Evolutionary conservation across 176 grass and related monocot species (phyloP), one percentile per base, ranked within the genome.

Genomic region (Alopecurus myosuroides): DNA sequence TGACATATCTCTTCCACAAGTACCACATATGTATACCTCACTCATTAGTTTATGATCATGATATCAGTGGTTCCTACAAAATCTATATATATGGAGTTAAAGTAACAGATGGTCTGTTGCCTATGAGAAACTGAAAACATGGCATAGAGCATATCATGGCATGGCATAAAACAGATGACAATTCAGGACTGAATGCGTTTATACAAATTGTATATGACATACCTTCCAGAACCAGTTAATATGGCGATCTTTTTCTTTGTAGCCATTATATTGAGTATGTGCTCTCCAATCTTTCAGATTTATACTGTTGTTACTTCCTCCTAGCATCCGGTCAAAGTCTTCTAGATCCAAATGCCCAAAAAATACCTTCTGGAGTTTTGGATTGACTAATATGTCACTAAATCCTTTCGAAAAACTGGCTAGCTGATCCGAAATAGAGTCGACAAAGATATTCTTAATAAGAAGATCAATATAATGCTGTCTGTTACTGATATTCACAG

Each of bases 211-310:
- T 71, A 77, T 44, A 73, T 10, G 9, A 28, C 35, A 12, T 91
- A 99, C 97, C 97, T 99, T 94, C 97, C 97, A 99, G 82, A 99
- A 99, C 94, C 94, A 94, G 76, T 41, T 74, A 63, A 99, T 89
- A 44, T 82, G 78, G 41, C 84, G 84, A 89, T 99, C 97, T 83
- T 88, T 97, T 78, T 90, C 77, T 86, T 92, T 97, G 91, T 97
- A 99, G 50, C 94, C 97, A 86, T 88, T 91, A 83, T 99, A 99
- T 71, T 94, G 90, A 48, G 97, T 99, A 88, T 99, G 91, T 50
- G 86, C 89, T 89, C 83, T 99, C 97, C 97, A 99, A 85, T 97
- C 97, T 88, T 88, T 94, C 84, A 99, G 14, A 82, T 91, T 85
- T 65, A 99, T 83, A 39, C 42, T 74, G 39, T 84, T 82, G 22